phyloP scores from a whole-genome alignment of 371 early-diverging fungal genomes.

The Coemansia linderi region DNA sequence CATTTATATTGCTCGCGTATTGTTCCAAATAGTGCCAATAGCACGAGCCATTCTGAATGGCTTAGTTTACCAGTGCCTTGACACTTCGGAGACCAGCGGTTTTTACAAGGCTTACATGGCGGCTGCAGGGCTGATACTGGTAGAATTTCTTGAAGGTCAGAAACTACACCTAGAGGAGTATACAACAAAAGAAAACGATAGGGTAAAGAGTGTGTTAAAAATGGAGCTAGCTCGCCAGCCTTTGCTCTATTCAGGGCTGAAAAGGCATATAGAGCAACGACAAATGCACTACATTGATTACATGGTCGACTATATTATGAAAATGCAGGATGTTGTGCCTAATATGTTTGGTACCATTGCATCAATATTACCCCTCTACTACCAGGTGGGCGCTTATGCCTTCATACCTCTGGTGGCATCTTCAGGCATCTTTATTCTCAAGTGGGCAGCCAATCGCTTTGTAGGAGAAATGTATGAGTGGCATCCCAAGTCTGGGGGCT shows the following conservation, averaged over 20 bases:
- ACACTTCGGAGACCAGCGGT: not conserved
- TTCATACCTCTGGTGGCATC: conserved; percentile 15
- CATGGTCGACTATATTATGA: no score
- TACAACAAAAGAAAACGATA: not conserved
- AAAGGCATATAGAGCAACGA: not conserved
- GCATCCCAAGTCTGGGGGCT: not conserved
- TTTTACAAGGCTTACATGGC: not conserved
- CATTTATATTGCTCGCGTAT: not conserved
- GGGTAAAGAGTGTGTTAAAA: not conserved
- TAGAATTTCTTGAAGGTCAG: not conserved
- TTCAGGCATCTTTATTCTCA: not conserved
- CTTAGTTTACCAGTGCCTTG: conserved; percentile 16
- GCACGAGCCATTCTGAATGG: not conserved
- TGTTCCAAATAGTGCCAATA: conserved; percentile 1
- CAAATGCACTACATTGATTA: no score
- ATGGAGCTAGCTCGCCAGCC: not conserved
- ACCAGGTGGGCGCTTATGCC: conserved; percentile 17
- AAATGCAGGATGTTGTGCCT: not conserved
- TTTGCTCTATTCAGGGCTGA: not conserved
- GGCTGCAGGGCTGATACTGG: not conserved
- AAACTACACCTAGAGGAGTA: not conserved
- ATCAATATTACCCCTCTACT: conserved; percentile 7
- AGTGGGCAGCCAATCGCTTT: not conserved
- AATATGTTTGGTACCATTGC: conserved; percentile 13
- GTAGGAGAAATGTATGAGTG: conserved; percentile 12